These are phyloP conservation scores for Lactifluus volemus DNA, from an alignment of 768 basidiomycete genomes.

Conservation along the genomic window DNA sequence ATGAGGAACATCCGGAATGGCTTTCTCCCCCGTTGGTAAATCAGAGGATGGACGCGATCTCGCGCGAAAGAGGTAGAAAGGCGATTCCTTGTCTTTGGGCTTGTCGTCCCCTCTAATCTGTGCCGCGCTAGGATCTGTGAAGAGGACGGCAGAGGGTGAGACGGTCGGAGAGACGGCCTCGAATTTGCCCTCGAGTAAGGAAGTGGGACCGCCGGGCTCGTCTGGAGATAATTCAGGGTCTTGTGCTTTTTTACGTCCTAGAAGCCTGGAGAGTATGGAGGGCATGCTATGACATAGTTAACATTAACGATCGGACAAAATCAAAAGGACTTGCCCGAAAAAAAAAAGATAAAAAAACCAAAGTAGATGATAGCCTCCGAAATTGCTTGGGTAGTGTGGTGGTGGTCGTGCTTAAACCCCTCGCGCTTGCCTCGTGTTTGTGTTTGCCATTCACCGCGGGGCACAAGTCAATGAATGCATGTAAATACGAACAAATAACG, in stretches of 20 bases:
- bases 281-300: constrained; percentile 31
- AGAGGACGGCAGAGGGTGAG: constrained; percentile 29
- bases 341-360: background rate
- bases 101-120: constrained; percentile 30
- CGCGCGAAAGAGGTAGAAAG: constrained; percentile 42
- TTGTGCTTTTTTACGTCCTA: constrained; percentile 63
- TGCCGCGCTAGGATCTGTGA: constrained; percentile 24
- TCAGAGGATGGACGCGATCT: constrained; percentile 35
- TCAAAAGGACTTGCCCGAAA: background rate
- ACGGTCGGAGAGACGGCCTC: constrained; percentile 50
- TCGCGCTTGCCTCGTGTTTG: background rate
- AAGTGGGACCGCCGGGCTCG: constrained; percentile 31
- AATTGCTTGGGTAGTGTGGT: background rate
- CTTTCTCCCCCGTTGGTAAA: constrained; percentile 29
- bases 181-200: constrained; percentile 65
- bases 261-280: constrained; percentile 70
- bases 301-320: background rate
- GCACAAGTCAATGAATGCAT: background rate
- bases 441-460: too few relatives aligned
- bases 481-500: constrained; percentile 13
- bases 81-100: constrained; percentile 30
- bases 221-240: constrained; percentile 36
- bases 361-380: background rate
- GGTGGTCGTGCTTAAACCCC: background rate
- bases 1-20: constrained; percentile 35